Base-by-base conservation (phyloP, 805 yeast genomes). In the Sporopachydermia lactativora region DNA sequence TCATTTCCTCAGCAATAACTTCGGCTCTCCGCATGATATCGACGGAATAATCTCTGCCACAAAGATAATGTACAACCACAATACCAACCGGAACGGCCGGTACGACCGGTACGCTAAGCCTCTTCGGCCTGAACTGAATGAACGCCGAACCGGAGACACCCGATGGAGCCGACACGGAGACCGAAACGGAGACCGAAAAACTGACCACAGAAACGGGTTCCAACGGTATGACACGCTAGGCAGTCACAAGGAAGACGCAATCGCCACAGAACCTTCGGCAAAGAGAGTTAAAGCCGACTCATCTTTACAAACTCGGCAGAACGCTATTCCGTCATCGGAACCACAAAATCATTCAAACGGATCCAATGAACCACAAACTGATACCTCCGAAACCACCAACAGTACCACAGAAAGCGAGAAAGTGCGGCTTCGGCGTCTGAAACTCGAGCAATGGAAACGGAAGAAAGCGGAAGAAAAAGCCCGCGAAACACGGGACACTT, bases 381-480 rank as follows among this genome's bases (percentile, higher is more conserved):
- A n/a, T n/a, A n/a, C n/a, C n/a, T n/a, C n/a, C n/a, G n/a, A n/a
- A n/a, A n/a, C n/a, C n/a, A n/a, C n/a, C n/a, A n/a, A n/a, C n/a
- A n/a, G n/a, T n/a, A n/a, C n/a, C n/a, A n/a, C 31, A 24, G 31
- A 24, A 24, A 24, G 31, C 37, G 68, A 61, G 44, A 62, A 60
- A 41, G 59, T 58, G 43, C 52, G 54, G 19, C 52, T 57, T 41
- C 55, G 57, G 40, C 63, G 84, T 41, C 69, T 69, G 45, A 75
- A 71, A 45, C 51, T 77, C 39, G 73, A 72, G 4, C 68, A 68
- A 37, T 79, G 84, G 84, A 75, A 72, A 49, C 62, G 60, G 48
- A 72, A 72, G 55, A 73, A 73, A 51, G 64, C 64, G 34, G 60
- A 60, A 40, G 51, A 52, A 35, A 17, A 36, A 35, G 36, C 16